These are phyloP conservation scores for Microcyclospora pomicola DNA, from an alignment of 2,329 filamentous ascomycete species.

Conservation along the genomic window DNA sequence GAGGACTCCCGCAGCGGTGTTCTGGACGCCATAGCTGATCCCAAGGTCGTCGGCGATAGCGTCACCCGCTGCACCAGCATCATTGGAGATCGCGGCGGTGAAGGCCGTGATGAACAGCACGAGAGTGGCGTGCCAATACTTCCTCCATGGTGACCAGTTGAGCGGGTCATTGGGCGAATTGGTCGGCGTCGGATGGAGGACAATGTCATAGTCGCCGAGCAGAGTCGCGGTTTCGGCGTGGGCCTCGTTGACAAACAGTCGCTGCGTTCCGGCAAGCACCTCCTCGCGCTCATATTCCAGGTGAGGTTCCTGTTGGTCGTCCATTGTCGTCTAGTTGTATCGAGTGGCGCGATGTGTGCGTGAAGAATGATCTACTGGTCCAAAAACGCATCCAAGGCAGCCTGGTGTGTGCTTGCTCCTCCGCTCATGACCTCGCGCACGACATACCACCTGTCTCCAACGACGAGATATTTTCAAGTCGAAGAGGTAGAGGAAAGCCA, in stretches of 20 bases:
- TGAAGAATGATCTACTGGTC: too few species aligned
- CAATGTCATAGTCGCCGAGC: constrained; percentile 28
- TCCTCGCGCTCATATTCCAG: constrained; percentile 1
- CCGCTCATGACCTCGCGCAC: too few species aligned
- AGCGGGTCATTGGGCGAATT: constrained; percentile 8
- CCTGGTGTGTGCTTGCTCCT: too few species aligned
- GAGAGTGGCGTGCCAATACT: constrained; percentile 28
- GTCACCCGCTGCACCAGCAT: constrained; percentile 39
- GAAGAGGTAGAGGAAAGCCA: too few species aligned
- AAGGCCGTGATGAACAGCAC: constrained; percentile 41
- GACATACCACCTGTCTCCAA: too few species aligned
- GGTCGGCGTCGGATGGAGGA: constrained; percentile 40
- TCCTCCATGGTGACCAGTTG: constrained; percentile 12
- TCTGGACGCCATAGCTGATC: constrained; percentile 39
- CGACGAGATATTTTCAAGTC: too few species aligned
- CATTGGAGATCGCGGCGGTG: constrained; percentile 43
- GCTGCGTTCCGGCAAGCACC: constrained; percentile 11
- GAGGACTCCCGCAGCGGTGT: constrained; percentile 43
- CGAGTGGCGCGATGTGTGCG: too few species aligned
- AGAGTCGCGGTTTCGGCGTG: constrained; percentile 1
- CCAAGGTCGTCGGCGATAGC: constrained; percentile 38
- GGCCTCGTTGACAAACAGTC: constrained; percentile 8
- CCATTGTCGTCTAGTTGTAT: too few species aligned
- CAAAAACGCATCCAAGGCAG: too few species aligned
- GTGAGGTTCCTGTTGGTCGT: too few species aligned